phyloP scores from a whole-genome alignment of 2,329 filamentous ascomycete species.

The Aspergillus nomiae region DNA sequence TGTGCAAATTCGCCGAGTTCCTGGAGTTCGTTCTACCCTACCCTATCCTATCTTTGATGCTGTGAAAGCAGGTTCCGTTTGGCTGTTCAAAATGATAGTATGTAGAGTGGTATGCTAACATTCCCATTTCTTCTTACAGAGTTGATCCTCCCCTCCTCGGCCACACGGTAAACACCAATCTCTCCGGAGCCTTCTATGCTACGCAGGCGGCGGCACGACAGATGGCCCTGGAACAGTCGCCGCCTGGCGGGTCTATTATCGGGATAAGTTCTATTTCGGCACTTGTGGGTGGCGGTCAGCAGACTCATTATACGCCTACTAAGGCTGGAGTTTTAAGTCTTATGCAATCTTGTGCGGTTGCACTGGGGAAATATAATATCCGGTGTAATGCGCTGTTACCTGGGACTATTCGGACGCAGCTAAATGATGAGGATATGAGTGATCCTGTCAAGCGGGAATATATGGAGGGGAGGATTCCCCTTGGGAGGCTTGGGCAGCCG shows the following conservation, averaged over 20 bases:
- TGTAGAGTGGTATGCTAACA: neutral
- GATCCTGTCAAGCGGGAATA: constrained; percentile 71
- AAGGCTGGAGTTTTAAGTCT: constrained; percentile 80
- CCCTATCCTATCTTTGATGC: neutral
- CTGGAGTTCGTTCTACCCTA: constrained; percentile 57
- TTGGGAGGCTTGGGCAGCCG: constrained; percentile 72
- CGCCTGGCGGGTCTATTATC: constrained; percentile 74
- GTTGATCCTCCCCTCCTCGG: constrained; percentile 70
- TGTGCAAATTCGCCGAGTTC: constrained; percentile 88
- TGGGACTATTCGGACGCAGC: constrained; percentile 78
- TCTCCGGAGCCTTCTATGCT: constrained; percentile 85
- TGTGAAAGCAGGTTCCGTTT: neutral
- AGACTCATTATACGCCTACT: constrained; percentile 86
- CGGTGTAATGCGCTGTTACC: constrained; percentile 82
- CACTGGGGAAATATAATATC: constrained; percentile 73
- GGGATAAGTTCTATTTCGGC: constrained; percentile 45
- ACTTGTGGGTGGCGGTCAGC: constrained; percentile 67
- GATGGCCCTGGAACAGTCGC: constrained; percentile 72
- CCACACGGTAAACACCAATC: constrained; percentile 75
- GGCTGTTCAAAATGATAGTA: neutral
- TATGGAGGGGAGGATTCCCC: constrained; percentile 79
- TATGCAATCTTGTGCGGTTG: constrained; percentile 81
- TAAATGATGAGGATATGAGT: constrained; percentile 81
- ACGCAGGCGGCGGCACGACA: constrained; percentile 82
- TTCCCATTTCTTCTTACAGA: constrained; percentile 33